These are phyloP conservation scores for Termitomyces sp. DNA, from an alignment of 768 basidiomycete species.

Conservation along the genomic window DNA sequence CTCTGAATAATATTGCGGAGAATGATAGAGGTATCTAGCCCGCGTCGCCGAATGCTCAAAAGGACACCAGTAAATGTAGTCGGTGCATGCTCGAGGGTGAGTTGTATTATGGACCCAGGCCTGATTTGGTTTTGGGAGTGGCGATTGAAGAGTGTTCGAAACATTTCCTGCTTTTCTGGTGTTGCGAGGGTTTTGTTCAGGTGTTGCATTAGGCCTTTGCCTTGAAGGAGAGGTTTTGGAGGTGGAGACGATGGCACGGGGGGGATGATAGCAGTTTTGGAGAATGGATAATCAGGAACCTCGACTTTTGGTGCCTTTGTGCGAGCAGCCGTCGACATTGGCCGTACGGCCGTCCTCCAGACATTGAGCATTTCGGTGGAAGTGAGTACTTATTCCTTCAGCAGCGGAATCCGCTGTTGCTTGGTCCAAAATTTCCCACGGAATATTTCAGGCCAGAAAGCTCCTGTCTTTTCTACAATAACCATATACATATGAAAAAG, in stretches of 20 bases:
- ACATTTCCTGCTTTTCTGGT: slow-evolving; percentile 66
- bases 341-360: slow-evolving; percentile 34
- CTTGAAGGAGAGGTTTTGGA: slow-evolving; percentile 47
- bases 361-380: slow-evolving; percentile 32
- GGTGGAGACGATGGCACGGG: slow-evolving; percentile 41
- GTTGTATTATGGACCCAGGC: slow-evolving; percentile 85
- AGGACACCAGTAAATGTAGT: slow-evolving; percentile 88
- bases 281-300: slow-evolving; percentile 59
- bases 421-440: slow-evolving; percentile 4
- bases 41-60: slow-evolving; percentile 77
- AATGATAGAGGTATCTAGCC: slow-evolving; percentile 83
- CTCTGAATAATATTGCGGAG: slow-evolving; percentile 89
- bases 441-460: not conserved
- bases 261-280: slow-evolving; percentile 59
- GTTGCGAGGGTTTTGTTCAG: slow-evolving; percentile 62
- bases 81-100: slow-evolving; percentile 74
- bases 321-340: slow-evolving; percentile 42
- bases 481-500: not conserved
- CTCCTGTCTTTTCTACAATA: slow-evolving; percentile 10
- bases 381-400: not conserved
- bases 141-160: slow-evolving; percentile 68
- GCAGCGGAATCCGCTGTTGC: not conserved
- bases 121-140: slow-evolving; percentile 63
- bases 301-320: slow-evolving; percentile 18
- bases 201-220: slow-evolving; percentile 79